Conservation (phyloP, 179 eudicot genomes). For the Drosera spatulata region DNA sequence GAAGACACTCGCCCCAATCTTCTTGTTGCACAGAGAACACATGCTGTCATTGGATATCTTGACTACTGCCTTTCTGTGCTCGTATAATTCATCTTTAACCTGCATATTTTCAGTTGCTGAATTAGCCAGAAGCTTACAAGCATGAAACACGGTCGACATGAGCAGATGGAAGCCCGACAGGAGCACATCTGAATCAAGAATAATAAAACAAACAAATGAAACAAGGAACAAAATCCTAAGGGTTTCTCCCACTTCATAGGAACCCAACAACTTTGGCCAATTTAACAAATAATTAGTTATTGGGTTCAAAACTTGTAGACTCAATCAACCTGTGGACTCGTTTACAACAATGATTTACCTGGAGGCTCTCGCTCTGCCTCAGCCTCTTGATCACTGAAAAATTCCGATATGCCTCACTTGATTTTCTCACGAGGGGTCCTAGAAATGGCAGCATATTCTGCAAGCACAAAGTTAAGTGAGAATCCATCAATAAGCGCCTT, state of each 20-base stretch:
- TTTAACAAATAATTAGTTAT: too few species aligned
- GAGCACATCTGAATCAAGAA: too few species aligned
- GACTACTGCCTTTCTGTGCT: constrained; percentile 60
- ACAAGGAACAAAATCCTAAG: too few species aligned
- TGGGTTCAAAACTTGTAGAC: too few species aligned
- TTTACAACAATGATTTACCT: constrained; percentile 33
- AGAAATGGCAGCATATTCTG: constrained; percentile 91
- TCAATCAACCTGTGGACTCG: too few species aligned
- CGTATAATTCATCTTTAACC: constrained; percentile 90
- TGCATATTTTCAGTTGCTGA: constrained; percentile 7
- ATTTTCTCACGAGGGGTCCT: constrained; percentile 87
- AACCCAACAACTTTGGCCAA: too few species aligned
- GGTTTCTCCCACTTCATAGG: too few species aligned
- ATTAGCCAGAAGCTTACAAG: too few species aligned
- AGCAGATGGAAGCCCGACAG: too few species aligned
- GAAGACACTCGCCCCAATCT: constrained; percentile 92
- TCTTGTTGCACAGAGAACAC: constrained; percentile 93
- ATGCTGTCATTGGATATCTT: constrained; percentile 78
- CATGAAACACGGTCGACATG: too few species aligned
- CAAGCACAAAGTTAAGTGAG: constrained; percentile 8
- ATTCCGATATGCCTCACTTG: constrained; percentile 83
- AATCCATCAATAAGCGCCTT: too few species aligned
- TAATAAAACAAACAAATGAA: too few species aligned
- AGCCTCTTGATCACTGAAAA: constrained; percentile 80
- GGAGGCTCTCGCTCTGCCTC: constrained; percentile 89